These are phyloP conservation scores for Torrubiellomyces zombiae DNA, from an alignment of 2,329 filamentous ascomycete species.

Conservation along the genomic window DNA sequence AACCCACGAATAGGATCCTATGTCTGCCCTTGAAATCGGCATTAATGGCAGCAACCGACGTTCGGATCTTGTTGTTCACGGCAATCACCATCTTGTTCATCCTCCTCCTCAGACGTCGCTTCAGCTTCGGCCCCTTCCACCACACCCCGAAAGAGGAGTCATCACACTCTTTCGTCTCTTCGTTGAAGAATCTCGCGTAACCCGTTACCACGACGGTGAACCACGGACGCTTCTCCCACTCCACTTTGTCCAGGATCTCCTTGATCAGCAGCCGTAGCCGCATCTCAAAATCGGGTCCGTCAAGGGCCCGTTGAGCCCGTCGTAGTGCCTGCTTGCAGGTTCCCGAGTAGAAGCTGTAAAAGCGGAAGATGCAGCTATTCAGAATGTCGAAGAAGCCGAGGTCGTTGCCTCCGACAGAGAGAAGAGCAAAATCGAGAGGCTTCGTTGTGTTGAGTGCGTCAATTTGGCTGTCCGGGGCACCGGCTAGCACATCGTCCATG, in stretches of 20 bases:
- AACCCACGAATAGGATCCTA: slow-evolving; percentile 27
- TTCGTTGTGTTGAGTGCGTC: slow-evolving; percentile 21
- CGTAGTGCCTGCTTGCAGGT: slow-evolving; percentile 24
- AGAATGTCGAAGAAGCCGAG: slow-evolving; percentile 32
- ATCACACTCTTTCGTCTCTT: slow-evolving; percentile 24
- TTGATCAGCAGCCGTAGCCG: slow-evolving; percentile 20
- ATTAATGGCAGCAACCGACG: slow-evolving; percentile 20
- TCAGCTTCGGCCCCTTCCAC: slow-evolving; percentile 25
- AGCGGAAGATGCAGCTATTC: slow-evolving; percentile 32
- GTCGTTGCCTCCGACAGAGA: slow-evolving; percentile 32
- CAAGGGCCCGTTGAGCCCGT: slow-evolving; percentile 16
- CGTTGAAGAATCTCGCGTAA: slow-evolving; percentile 32
- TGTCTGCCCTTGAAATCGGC: slow-evolving; percentile 16
- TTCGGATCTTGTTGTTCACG: slow-evolving; percentile 23
- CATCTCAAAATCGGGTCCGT: slow-evolving; percentile 20
- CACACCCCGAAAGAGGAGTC: slow-evolving; percentile 28
- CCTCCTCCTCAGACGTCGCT: slow-evolving; percentile 17
- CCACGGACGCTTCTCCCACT: slow-evolving; percentile 25
- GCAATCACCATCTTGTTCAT: slow-evolving; percentile 28
- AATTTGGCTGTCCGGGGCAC: slow-evolving; percentile 21
- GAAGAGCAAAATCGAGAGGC: slow-evolving; percentile 23
- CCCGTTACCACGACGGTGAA: slow-evolving; percentile 29
- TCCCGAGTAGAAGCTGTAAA: slow-evolving; percentile 30
- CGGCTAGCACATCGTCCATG: slow-evolving; percentile 21
- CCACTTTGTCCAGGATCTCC: slow-evolving; percentile 25